Conservation (phyloP, 2,329 filamentous ascomycete species). For the Colletotrichum ledebouriae region DNA sequence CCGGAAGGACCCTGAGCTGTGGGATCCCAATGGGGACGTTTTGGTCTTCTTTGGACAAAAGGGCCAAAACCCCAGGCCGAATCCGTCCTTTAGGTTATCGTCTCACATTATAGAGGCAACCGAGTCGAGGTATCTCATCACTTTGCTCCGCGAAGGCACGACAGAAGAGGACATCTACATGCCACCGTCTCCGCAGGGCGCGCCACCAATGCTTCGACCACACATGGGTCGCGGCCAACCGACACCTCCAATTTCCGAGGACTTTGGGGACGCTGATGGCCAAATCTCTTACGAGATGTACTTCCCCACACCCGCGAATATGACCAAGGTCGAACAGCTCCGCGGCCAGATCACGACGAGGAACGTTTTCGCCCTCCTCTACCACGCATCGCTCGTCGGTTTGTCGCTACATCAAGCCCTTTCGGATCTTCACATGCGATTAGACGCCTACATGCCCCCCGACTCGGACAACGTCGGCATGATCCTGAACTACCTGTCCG, state of each 20-base stretch:
- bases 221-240: conserved; percentile 52
- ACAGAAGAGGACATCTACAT: conserved; percentile 62
- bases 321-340: conserved; percentile 62
- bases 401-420: conserved; percentile 74
- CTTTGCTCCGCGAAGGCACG: conserved; percentile 65
- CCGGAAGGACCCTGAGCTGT: conserved; percentile 71
- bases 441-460: conserved; percentile 70
- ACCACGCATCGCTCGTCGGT: conserved; percentile 74
- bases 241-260: conserved; percentile 61
- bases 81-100: conserved; percentile 68
- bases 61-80: conserved; percentile 58
- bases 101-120: conserved; percentile 71
- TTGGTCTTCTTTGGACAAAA: conserved; percentile 67
- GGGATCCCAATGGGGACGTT: conserved; percentile 72
- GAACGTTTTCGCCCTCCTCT: conserved; percentile 77
- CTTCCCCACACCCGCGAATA: conserved; percentile 68
- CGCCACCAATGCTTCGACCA: conserved; percentile 55
- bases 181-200: conserved; percentile 58
- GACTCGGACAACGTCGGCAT: conserved; percentile 69
- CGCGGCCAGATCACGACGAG: conserved; percentile 75
- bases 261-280: conserved; percentile 62
- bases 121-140: conserved; percentile 67
- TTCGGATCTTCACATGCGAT: conserved; percentile 70
- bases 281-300: conserved; percentile 73
- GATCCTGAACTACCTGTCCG: conserved; percentile 72